phyloP scores from a whole-genome alignment of 768 basidiomycete genomes.

The Podaxis carcinomalis region DNA sequence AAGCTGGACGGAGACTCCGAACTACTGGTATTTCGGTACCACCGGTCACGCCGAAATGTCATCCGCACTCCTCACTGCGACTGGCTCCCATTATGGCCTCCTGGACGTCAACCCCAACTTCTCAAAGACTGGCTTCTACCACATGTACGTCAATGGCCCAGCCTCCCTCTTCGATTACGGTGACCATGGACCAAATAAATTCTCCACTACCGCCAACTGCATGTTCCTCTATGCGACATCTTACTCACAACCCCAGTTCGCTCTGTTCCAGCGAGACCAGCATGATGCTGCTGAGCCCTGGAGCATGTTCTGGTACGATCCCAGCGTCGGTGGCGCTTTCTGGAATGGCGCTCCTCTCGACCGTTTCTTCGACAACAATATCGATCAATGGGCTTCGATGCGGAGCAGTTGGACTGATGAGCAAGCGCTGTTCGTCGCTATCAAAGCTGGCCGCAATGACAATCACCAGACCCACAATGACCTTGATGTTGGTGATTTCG shows the following conservation, averaged over 20 bases:
- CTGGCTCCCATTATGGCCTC: conserved; percentile 78
- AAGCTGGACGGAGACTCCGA: conserved; percentile 89
- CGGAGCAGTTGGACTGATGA: conserved; percentile 90
- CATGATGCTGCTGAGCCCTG: conserved; percentile 78
- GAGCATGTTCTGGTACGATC: conserved; percentile 93
- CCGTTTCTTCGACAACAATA: conserved; percentile 65
- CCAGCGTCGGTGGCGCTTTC: conserved; percentile 78
- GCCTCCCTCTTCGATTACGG: conserved; percentile 84
- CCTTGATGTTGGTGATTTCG: conserved; percentile 92
- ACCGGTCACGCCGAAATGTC: conserved; percentile 89
- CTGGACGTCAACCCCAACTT: conserved; percentile 68
- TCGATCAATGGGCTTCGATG: conserved; percentile 89
- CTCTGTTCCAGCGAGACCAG: conserved; percentile 90
- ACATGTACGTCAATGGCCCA: conserved; percentile 83
- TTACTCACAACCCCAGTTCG: conserved; percentile 68
- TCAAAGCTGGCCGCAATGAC: conserved; percentile 79
- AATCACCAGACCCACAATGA: conserved; percentile 95
- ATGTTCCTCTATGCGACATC: conserved; percentile 74
- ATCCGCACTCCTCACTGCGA: conserved; percentile 76
- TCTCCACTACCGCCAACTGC: conserved; percentile 85
- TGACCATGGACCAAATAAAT: conserved; percentile 94
- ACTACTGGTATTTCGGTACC: conserved; percentile 95
- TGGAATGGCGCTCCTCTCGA: conserved; percentile 88
- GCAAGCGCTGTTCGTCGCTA: conserved; percentile 77
- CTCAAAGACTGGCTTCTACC: conserved; percentile 73